Base-by-base conservation (phyloP, 2,329 filamentous ascomycete species). In the Ceratocystis alfenasii region DNA sequence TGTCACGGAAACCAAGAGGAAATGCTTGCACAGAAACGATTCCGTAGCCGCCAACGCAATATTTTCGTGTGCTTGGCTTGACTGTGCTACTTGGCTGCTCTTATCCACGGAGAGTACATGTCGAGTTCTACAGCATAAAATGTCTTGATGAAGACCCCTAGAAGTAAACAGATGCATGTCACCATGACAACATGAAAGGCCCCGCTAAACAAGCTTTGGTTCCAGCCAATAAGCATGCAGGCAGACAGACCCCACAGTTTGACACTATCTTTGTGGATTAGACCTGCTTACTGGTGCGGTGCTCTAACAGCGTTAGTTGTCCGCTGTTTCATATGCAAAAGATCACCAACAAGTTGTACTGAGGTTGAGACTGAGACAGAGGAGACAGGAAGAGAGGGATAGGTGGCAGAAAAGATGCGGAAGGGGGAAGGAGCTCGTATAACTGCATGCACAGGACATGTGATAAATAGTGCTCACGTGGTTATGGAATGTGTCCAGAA, bases 261-360 rank as follows among this genome's bases (percentile, higher is more conserved):
- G 36, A 15, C 10, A 41, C 36, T 41, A 41, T 41, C 36, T 12
- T 41, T 36, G 33, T 36, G 36, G 12, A 4, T 41, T 41, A 41
- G 36, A 41, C 36, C 36, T 41, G 36, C 36, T 12, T 41, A 5
- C 12, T 41, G 36, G 36, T 41, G 10, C 4, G 36, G 36, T 41
- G 10, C 4, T 41, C 12, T 12, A 41, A 12, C 36, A 41, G 10
- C 36, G 36, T 15, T 15, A 41, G 12, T 59, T 36, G 55, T 30
- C 55, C 6, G 17, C 5, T 36, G 55, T 59, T 59, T 59, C 55
- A 59, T 25, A 36, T 59, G 53, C 53, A 59, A 22, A 41, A 41
- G 36, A 41, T 41, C 36, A 12, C 36, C 36, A 41, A 41, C 36
- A 41, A 41, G 36, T 12, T 10, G 36, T 12, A 41, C 36, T 41